A percentile compares a stretch with the other conserved stretches of the same genome.
These are phyloP conservation scores for Fusarium acutatum DNA, from an alignment of 2,329 filamentous ascomycete genomes.

Conservation along the genomic window DNA sequence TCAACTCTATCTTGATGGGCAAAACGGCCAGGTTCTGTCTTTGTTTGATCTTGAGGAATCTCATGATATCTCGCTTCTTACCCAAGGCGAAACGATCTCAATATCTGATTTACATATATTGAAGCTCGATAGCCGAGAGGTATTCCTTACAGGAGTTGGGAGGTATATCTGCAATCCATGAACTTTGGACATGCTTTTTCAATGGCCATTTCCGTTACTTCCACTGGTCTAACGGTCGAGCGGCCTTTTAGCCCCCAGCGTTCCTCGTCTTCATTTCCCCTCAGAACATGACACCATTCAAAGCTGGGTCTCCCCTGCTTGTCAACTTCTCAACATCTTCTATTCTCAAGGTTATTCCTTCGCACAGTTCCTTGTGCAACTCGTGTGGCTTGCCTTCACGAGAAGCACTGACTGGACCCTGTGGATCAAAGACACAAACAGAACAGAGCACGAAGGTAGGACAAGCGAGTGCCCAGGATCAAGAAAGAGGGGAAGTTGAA, in stretches of 20 bases:
- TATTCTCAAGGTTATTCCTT: constrained; percentile 1
- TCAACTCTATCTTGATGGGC: constrained; percentile 24
- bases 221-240: not conserved
- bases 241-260: not conserved
- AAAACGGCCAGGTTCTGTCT: not conserved
- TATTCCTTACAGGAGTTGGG: not conserved
- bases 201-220: not conserved
- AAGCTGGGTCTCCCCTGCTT: constrained; percentile 40
- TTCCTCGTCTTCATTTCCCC: constrained; percentile 1
- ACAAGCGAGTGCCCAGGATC: constrained; percentile 1
- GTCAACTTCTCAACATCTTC: constrained; percentile 15
- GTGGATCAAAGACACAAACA: constrained; percentile 6
- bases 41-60: not conserved
- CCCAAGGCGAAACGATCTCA: not conserved
- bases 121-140: not conserved
- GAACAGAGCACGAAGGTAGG: not conserved
- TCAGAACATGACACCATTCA: not conserved
- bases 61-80: not conserved
- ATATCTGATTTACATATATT: not conserved
- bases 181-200: not conserved
- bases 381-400: constrained; percentile 1
- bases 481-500: constrained; percentile 1
- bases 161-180: not conserved
- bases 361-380: not conserved
- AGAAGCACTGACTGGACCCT: constrained; percentile 35